A percentile compares a stretch with the other conserved stretches of the same genome.
These are phyloP conservation scores for Pelargonium exstipulatum DNA, from an alignment of 441 rosid genomes.

Conservation along the genomic window DNA sequence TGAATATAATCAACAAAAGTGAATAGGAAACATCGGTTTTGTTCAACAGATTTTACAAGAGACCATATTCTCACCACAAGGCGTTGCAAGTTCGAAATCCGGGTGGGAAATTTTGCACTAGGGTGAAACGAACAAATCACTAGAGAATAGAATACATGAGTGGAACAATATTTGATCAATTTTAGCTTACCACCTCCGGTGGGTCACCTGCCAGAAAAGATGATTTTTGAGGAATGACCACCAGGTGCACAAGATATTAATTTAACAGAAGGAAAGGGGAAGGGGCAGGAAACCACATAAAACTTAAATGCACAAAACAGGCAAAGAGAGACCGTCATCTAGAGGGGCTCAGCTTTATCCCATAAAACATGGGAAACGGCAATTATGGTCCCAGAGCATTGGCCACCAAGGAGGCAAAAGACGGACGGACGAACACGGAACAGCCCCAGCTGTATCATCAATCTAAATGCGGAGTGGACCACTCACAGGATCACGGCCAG, in stretches of 20 bases:
- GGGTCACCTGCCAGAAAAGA: conserved; percentile 42
- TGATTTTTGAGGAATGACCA: conserved; percentile 36
- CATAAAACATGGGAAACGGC: conserved; percentile 10
- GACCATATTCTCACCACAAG: neutral
- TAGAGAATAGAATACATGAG: conserved; percentile 1
- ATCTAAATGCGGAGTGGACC: conserved; percentile 60
- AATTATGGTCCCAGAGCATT: conserved; percentile 9
- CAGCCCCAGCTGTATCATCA: conserved; percentile 24
- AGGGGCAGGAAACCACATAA: conserved; percentile 8
- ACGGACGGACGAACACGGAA: conserved; percentile 14
- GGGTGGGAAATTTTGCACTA: neutral
- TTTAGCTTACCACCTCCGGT: conserved; percentile 78
- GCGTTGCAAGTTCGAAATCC: neutral
- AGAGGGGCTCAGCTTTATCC: conserved; percentile 31
- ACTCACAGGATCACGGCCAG: conserved; percentile 54
- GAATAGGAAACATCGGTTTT: neutral
- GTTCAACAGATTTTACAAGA: conserved; percentile 5
- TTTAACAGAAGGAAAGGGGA: conserved; percentile 20
- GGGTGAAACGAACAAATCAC: neutral
- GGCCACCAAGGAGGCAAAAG: conserved; percentile 7
- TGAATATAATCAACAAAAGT: neutral
- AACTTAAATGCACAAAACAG: conserved; percentile 24
- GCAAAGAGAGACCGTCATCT: conserved; percentile 19
- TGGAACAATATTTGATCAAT: conserved; percentile 17
- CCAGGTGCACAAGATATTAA: conserved; percentile 63